These are phyloP conservation scores for Yamadazyma oceani DNA, from an alignment of 1,139 yeast species.

Conservation along the genomic window DNA sequence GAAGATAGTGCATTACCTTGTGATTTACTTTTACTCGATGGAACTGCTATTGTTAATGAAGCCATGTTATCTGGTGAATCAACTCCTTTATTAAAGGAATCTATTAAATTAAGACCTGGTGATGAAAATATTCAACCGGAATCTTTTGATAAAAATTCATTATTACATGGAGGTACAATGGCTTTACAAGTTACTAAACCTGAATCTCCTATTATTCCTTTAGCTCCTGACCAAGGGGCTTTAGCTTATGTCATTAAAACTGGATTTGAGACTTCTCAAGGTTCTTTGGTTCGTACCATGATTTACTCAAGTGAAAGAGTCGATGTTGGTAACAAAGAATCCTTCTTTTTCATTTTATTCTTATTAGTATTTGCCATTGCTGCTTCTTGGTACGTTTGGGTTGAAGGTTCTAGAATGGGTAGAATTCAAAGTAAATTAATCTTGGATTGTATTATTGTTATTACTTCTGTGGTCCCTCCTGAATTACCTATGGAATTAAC, in stretches of 20 bases:
- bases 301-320: constrained; percentile 95
- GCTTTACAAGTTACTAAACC: constrained; percentile 88
- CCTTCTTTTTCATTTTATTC: constrained; percentile 87
- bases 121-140: constrained; percentile 69
- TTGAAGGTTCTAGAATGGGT: constrained; percentile 94
- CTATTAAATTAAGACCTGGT: constrained; percentile 78
- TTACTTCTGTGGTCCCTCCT: constrained; percentile 98
- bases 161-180: constrained; percentile 95
- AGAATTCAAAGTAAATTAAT: constrained; percentile 91
- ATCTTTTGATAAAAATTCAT: constrained; percentile 84
- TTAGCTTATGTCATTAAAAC: constrained; percentile 88
- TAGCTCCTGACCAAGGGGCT: constrained; percentile 90
- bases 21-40: constrained; percentile 81
- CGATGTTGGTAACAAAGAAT: constrained; percentile 94
- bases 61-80: constrained; percentile 99
- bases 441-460: constrained; percentile 90
- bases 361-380: constrained; percentile 87
- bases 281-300: constrained; percentile 96
- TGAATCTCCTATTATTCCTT: constrained; percentile 44
- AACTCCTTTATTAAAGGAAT: constrained; percentile 92
- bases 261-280: constrained; percentile 98
- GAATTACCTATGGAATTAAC: constrained; percentile 99
- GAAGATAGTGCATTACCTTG: constrained; percentile 97
- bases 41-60: constrained; percentile 91
- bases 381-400: constrained; percentile 99